phyloP scores from a whole-genome alignment of 208 protist species.

The Wallacemonas sp. region DNA sequence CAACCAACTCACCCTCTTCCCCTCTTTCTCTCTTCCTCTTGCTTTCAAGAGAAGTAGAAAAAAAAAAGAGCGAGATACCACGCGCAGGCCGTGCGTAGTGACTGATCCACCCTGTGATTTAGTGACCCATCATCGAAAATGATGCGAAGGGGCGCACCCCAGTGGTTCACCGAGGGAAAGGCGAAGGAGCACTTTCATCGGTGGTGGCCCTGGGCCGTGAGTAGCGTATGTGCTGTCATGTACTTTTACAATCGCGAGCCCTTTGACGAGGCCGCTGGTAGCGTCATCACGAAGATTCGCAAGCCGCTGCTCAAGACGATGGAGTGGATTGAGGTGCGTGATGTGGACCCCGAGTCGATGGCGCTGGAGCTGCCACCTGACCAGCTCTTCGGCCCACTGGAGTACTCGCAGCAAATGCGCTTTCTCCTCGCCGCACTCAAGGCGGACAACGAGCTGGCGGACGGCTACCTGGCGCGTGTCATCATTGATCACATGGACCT shows the following conservation, averaged over 20 bases:
- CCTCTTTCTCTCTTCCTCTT: conserved; percentile 1
- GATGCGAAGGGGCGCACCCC: conserved; percentile 78
- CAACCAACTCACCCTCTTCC: background rate
- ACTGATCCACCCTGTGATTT: too few species aligned
- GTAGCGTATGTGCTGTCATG: conserved; percentile 67
- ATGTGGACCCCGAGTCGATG: conserved; percentile 89
- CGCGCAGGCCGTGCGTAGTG: too few species aligned
- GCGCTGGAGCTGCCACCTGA: conserved; percentile 88
- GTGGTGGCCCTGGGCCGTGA: conserved; percentile 88
- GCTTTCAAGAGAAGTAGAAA: too few species aligned
- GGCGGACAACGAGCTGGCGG: conserved; percentile 87
- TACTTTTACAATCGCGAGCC: conserved; percentile 89
- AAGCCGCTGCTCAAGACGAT: conserved; percentile 80
- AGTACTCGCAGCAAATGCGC: conserved; percentile 87
- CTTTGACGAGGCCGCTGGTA: conserved; percentile 81
- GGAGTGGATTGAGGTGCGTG: conserved; percentile 90
- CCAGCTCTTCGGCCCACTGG: conserved; percentile 85
- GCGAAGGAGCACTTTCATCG: conserved; percentile 78
- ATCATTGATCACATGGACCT: conserved; percentile 89
- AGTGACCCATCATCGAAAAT: too few species aligned
- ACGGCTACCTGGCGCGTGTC: conserved; percentile 87
- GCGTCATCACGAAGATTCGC: conserved; percentile 77
- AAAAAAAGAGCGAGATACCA: background rate
- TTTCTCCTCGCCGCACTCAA: conserved; percentile 85
- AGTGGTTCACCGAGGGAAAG: conserved; percentile 86